phyloP scores from a whole-genome alignment of 345 rosid species.

The Rhodamnia rubescens region DNA sequence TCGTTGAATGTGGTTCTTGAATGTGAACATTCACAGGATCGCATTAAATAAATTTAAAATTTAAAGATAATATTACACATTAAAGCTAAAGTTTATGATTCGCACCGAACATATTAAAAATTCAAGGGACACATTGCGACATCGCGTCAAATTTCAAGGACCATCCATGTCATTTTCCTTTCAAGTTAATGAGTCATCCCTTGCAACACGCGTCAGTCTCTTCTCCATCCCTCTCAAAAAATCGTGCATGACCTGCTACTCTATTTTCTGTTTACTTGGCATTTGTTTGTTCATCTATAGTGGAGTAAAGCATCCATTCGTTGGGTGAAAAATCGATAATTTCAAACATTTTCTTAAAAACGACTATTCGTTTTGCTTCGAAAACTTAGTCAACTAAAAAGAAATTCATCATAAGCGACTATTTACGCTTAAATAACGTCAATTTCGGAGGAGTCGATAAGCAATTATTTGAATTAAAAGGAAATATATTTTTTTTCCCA shows the following conservation, averaged over 20 bases:
- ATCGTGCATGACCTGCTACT: not conserved
- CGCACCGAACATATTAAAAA: too few species aligned
- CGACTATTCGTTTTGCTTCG: not conserved
- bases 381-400: rapidly evolving
- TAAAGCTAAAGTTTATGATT: rapidly evolving
- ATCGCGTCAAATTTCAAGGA: too few species aligned
- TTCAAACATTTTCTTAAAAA: not conserved
- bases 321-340: not conserved
- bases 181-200: not conserved
- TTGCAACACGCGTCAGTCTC: not conserved
- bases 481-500: not conserved
- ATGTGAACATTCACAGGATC: too few species aligned
- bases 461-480: not conserved
- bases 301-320: not conserved
- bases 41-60: too few species aligned
- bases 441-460: not conserved
- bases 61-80: rapidly evolving
- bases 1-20: too few species aligned
- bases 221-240: not conserved
- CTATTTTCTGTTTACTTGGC: not conserved
- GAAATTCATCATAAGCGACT: rapidly evolving
- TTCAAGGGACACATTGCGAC: too few species aligned
- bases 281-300: too few species aligned
- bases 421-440: not conserved
- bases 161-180: too few species aligned